Evolutionary conservation across 208 protist species (phyloP).

Genomic region (Leishmania arabica): DNA sequence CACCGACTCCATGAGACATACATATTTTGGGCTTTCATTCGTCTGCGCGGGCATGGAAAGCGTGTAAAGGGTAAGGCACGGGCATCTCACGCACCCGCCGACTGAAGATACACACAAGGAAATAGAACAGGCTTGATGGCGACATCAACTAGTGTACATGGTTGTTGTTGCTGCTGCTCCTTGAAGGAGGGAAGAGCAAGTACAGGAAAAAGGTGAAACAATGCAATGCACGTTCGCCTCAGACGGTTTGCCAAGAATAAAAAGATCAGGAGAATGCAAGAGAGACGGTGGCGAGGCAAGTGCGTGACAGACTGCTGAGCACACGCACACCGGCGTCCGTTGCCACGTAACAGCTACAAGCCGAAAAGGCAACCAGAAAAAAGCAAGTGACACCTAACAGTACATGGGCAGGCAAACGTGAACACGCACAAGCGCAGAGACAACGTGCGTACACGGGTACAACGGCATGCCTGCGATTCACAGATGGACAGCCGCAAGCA

Average conservation of each 20-base stretch:
- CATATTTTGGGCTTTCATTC: not conserved
- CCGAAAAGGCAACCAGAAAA: slow-evolving; percentile 25
- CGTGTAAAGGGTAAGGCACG: not conserved
- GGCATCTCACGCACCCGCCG: slow-evolving; percentile 3
- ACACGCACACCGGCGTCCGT: not conserved
- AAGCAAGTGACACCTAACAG: not conserved
- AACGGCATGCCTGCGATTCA: not conserved
- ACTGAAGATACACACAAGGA: not conserved
- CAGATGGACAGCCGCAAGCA: not conserved
- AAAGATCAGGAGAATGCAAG: not conserved
- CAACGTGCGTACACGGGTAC: not conserved
- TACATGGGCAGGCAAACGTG: not conserved
- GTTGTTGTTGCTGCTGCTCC: not conserved
- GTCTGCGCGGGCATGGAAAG: not conserved
- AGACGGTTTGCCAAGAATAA: too few species aligned
- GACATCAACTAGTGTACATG: slow-evolving; percentile 10
- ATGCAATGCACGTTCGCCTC: too few species aligned
- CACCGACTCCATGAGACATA: not conserved
- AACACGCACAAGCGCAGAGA: not conserved
- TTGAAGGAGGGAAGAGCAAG: not conserved
- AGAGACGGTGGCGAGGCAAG: not conserved
- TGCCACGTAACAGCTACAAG: slow-evolving; percentile 1
- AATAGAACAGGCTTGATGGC: not conserved
- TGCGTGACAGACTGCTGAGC: not conserved
- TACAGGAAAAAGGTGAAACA: not conserved